Percentiles rank a stretch among this genome's conserved stretches.
These are phyloP conservation scores for Lyophyllum shimeji DNA, from an alignment of 768 basidiomycete species.

Conservation along the genomic window DNA sequence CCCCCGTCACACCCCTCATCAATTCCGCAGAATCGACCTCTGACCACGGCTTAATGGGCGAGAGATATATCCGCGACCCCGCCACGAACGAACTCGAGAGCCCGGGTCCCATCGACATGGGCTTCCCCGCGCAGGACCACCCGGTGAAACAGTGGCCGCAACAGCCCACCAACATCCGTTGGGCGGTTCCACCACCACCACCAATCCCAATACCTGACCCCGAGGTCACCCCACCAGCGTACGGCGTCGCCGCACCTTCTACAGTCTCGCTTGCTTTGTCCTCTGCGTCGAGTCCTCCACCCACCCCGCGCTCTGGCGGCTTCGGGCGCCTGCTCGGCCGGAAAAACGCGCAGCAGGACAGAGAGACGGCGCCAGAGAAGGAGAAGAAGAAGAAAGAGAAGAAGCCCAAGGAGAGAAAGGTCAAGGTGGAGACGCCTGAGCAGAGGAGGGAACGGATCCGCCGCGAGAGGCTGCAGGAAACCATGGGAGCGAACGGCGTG, in stretches of 20 bases:
- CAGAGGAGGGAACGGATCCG: slow-evolving; percentile 16
- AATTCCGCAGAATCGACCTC: slow-evolving; percentile 21
- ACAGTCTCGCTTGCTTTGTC: too few relatives aligned
- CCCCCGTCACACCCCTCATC: slow-evolving; percentile 30
- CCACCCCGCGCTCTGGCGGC: slow-evolving; percentile 14
- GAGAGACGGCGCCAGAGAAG: slow-evolving; percentile 21
- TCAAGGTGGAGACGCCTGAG: slow-evolving; percentile 14
- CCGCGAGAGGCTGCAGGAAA: slow-evolving; percentile 11
- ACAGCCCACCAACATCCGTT: slow-evolving; percentile 24
- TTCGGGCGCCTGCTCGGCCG: slow-evolving; percentile 24
- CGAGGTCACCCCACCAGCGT: neutral
- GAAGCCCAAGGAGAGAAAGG: slow-evolving; percentile 12
- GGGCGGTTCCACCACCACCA: slow-evolving; percentile 10
- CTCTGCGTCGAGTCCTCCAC: neutral
- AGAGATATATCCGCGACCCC: slow-evolving; percentile 21
- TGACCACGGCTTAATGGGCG: slow-evolving; percentile 39
- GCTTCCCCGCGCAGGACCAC: slow-evolving; percentile 10
- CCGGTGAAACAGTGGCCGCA: slow-evolving; percentile 25
- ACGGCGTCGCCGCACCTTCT: neutral
- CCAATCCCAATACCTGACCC: neutral
- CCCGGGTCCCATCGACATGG: slow-evolving; percentile 11
- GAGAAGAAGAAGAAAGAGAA: slow-evolving; percentile 34
- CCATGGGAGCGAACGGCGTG: slow-evolving; percentile 11
- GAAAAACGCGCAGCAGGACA: slow-evolving; percentile 11
- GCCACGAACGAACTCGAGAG: slow-evolving; percentile 1